These are phyloP conservation scores for Trichosporon ovoides DNA, from an alignment of 1,284 basidiomycete genomes.

Conservation along the genomic window DNA sequence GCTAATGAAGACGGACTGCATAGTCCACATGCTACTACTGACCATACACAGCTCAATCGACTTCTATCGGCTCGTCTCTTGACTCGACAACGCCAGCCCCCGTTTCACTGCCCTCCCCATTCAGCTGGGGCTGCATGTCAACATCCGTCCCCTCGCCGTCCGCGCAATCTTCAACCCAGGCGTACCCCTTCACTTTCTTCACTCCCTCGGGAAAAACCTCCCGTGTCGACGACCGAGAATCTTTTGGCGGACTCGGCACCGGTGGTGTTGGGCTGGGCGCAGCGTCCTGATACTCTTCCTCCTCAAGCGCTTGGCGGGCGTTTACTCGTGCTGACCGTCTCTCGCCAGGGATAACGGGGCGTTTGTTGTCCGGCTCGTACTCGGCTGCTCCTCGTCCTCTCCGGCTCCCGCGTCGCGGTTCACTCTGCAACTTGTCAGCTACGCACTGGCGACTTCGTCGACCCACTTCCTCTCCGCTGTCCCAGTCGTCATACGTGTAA, in stretches of 20 bases:
- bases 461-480: constrained; percentile 21
- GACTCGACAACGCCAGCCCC: constrained; percentile 7
- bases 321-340: constrained; percentile 29
- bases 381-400: background rate
- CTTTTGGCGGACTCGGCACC: background rate
- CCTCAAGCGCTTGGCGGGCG: constrained; percentile 3
- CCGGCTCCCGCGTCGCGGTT: constrained; percentile 13
- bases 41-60: constrained; percentile 8
- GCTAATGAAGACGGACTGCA: too few species aligned
- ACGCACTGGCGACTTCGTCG: background rate
- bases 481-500: constrained; percentile 30
- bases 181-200: constrained; percentile 21
- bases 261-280: background rate
- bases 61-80: constrained; percentile 8
- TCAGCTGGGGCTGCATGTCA: background rate
- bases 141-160: background rate
- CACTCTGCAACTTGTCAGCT: constrained; percentile 10
- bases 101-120: background rate
- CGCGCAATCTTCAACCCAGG: constrained; percentile 18
- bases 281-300: constrained; percentile 6
- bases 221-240: background rate
- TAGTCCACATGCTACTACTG: constrained; percentile 10
- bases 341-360: constrained; percentile 39
- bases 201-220: constrained; percentile 14
- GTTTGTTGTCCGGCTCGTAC: constrained; percentile 14